A percentile compares a stretch with the other conserved stretches of the same genome.
phyloP scores from a whole-genome alignment of 192 early-diverging fungal genomes.

The Pilaira anomala region DNA sequence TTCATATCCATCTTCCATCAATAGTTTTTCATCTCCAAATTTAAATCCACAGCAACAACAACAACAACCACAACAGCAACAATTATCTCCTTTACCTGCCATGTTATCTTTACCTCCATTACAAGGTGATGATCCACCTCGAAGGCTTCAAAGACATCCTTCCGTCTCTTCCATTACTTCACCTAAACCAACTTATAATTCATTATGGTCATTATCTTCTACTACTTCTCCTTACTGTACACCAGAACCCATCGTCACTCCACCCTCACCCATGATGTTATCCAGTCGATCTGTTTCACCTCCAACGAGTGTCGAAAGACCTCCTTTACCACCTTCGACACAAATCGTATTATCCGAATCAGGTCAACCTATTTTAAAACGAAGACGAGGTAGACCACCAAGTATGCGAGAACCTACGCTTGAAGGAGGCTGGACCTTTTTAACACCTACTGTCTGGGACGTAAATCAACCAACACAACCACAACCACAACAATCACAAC shows the following conservation, averaged over 20 bases:
- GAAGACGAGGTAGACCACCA: conserved; percentile 25
- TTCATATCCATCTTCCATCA: not conserved
- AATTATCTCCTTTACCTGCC: not conserved
- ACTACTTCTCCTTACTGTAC: not conserved
- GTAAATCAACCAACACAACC: conserved; percentile 15
- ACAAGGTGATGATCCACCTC: conserved; percentile 32
- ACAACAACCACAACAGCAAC: too few species aligned
- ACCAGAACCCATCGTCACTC: not conserved
- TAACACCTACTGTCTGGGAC: conserved; percentile 34
- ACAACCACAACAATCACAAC: not conserved
- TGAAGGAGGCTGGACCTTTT: conserved; percentile 32
- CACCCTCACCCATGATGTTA: not conserved
- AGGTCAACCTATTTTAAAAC: conserved; percentile 21
- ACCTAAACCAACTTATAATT: conserved; percentile 8
- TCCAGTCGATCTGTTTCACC: not conserved
- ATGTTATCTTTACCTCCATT: conserved; percentile 18
- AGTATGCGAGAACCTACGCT: conserved; percentile 16
- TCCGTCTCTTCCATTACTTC: conserved; percentile 13
- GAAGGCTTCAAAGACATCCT: conserved; percentile 8
- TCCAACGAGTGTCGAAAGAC: not conserved
- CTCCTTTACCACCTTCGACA: conserved; percentile 11
- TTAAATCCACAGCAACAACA: not conserved
- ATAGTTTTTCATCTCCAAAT: not conserved
- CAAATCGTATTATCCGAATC: conserved; percentile 23
- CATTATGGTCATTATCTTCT: not conserved